Evolutionary conservation across 805 yeast genomes (phyloP).

Genomic region (Candida maltosa): DNA sequence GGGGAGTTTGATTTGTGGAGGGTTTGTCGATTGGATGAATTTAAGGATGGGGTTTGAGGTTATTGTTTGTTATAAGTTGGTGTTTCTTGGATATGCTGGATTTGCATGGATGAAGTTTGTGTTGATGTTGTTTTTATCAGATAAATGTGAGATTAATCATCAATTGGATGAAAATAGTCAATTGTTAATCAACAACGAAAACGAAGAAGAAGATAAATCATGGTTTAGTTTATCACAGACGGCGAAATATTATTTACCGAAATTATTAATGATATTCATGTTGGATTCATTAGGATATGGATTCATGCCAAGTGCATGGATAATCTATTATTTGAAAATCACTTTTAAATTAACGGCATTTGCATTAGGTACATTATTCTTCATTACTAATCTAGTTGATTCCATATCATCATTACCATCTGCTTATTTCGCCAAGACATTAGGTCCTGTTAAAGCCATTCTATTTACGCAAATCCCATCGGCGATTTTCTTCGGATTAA

Average conservation of each 20-base stretch:
- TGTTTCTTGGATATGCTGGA: constrained; percentile 55
- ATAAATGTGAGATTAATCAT: constrained; percentile 47
- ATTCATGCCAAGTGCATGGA: constrained; percentile 86
- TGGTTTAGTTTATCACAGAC: constrained; percentile 37
- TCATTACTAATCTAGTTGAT: constrained; percentile 57
- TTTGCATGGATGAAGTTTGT: constrained; percentile 52
- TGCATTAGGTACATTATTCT: constrained; percentile 64
- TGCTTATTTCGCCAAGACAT: constrained; percentile 56
- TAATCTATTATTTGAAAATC: constrained; percentile 72
- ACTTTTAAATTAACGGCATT: constrained; percentile 53
- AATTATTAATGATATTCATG: constrained; percentile 63
- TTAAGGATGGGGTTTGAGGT: constrained; percentile 26
- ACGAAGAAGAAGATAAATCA: constrained; percentile 8
- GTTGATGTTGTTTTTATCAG: constrained; percentile 49
- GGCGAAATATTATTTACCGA: constrained; percentile 42
- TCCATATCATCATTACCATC: constrained; percentile 76
- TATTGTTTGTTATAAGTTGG: constrained; percentile 47
- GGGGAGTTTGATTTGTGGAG: constrained; percentile 68
- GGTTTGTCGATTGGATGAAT: constrained; percentile 46
- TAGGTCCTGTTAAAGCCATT: constrained; percentile 82
- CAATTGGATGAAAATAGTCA: constrained; percentile 6
- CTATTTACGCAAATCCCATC: constrained; percentile 76
- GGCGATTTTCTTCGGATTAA: constrained; percentile 53
- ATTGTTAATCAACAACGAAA: not conserved
- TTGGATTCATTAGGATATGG: constrained; percentile 87